Evolutionary conservation across 805 yeast genomes (phyloP).

Genomic region (Candida ficus): DNA sequence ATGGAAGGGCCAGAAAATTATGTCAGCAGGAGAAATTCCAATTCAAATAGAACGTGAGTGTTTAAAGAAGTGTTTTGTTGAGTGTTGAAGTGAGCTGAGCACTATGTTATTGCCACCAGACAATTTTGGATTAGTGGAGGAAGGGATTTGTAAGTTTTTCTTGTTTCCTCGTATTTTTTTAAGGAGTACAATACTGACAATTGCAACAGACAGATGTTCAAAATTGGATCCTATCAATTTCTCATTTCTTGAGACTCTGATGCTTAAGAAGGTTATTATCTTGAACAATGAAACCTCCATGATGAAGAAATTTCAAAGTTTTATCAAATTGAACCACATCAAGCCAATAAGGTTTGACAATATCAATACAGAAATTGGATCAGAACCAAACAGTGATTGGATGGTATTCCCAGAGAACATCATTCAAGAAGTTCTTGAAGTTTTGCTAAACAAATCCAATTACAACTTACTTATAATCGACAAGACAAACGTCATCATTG

Average conservation of each 20-base stretch:
- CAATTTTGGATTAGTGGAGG: conserved; percentile 86
- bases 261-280: conserved; percentile 61
- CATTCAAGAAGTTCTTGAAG: conserved; percentile 59
- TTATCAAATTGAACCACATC: conserved; percentile 52
- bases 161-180: no score
- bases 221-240: conserved; percentile 70
- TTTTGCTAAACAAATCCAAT: conserved; percentile 53
- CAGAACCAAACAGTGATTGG: conserved; percentile 38
- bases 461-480: conserved; percentile 76
- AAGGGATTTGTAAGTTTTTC: conserved; percentile 48
- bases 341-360: conserved; percentile 37
- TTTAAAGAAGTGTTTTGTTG: no score
- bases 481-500: conserved; percentile 72
- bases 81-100: no score
- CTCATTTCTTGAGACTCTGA: conserved; percentile 72
- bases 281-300: conserved; percentile 80
- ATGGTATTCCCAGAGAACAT: conserved; percentile 68
- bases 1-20: no score
- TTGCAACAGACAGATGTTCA: conserved; percentile 58
- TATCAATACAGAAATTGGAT: conserved; percentile 21
- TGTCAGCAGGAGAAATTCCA: no score
- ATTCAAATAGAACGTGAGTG: no score
- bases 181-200: no score
- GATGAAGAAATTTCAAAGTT: conserved; percentile 61
- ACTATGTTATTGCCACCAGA: conserved; percentile 72